A percentile compares a stretch with the other conserved stretches of the same genome.
Evolutionary conservation across 2,329 filamentous ascomycete species (phyloP).

Genomic region (Monosporascus ibericus): DNA sequence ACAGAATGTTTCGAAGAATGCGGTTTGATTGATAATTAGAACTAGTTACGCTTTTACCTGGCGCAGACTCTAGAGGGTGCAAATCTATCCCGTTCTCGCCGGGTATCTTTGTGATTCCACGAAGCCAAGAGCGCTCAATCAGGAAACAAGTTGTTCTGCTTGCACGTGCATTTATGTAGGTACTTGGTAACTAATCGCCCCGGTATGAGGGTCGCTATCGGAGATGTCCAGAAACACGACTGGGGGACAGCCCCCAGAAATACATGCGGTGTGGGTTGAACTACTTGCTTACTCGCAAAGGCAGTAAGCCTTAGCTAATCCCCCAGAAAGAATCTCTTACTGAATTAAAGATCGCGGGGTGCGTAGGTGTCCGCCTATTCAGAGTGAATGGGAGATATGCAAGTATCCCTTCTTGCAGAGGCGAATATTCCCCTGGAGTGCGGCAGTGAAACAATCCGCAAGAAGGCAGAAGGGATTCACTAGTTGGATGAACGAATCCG

Average conservation of each 20-base stretch:
- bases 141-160: not conserved
- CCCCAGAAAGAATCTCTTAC: not conserved
- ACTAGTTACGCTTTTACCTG: not conserved
- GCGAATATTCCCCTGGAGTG: too few species aligned
- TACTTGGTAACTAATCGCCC: not conserved
- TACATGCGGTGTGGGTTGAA: too few species aligned
- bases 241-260: too few species aligned
- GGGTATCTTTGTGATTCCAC: slow-evolving; percentile 12
- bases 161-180: not conserved
- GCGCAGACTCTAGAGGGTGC: not conserved
- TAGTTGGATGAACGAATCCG: too few species aligned
- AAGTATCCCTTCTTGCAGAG: too few species aligned
- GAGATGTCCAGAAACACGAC: not conserved
- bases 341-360: not conserved
- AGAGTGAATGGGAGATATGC: not conserved
- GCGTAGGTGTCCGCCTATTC: not conserved
- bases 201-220: not conserved
- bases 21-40: not conserved
- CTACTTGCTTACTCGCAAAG: too few species aligned
- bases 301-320: not conserved
- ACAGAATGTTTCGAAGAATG: not conserved
- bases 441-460: too few species aligned
- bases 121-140: not conserved
- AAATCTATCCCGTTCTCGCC: slow-evolving; percentile 9
- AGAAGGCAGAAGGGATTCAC: too few species aligned